Evolutionary conservation across 495 filamentous ascomycete species (phyloP).

Genomic region (Clohesyomyces aquaticus): DNA sequence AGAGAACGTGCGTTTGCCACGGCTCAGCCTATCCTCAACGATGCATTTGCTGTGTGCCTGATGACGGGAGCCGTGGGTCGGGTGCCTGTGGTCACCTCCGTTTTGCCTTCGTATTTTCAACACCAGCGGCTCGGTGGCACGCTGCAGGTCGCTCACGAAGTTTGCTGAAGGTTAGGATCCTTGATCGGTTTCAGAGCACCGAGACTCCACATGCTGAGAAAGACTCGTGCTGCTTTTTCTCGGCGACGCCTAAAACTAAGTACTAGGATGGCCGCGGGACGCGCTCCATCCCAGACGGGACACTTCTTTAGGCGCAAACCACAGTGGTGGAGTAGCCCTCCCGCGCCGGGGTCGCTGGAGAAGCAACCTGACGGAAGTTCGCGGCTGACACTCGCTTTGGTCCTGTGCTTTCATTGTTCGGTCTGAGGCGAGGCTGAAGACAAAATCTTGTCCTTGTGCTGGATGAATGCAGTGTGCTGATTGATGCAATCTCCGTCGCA

Average conservation of each 20-base stretch:
- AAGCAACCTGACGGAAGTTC: slow-evolving; percentile 2
- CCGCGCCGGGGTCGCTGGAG: slow-evolving; percentile 22
- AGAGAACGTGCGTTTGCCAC: slow-evolving; percentile 23
- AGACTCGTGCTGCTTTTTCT: slow-evolving; percentile 22
- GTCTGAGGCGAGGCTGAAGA: slow-evolving; percentile 32
- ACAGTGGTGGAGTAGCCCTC: slow-evolving; percentile 27
- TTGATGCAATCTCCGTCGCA: slow-evolving; percentile 40
- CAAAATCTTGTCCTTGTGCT: not conserved
- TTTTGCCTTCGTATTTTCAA: slow-evolving; percentile 1
- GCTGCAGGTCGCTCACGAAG: not conserved
- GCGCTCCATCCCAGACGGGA: slow-evolving; percentile 16
- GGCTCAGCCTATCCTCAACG: not conserved
- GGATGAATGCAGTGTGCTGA: slow-evolving; percentile 23
- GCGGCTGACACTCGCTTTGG: slow-evolving; percentile 13
- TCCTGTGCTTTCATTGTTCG: not conserved
- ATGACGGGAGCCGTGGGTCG: slow-evolving; percentile 6
- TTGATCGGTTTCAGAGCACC: slow-evolving; percentile 32
- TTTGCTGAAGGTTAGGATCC: slow-evolving; percentile 11
- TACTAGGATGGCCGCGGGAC: slow-evolving; percentile 1
- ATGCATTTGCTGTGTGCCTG: slow-evolving; percentile 26
- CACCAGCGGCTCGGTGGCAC: slow-evolving; percentile 26
- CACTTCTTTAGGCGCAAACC: slow-evolving; percentile 27
- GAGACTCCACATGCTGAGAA: slow-evolving; percentile 2
- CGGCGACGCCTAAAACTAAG: slow-evolving; percentile 19
- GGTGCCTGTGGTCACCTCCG: slow-evolving; percentile 12